A percentile compares a stretch with the other conserved stretches of the same genome.
These are phyloP conservation scores for Colletotrichum gigasporum DNA, from an alignment of 2,329 filamentous ascomycete genomes.

Conservation along the genomic window DNA sequence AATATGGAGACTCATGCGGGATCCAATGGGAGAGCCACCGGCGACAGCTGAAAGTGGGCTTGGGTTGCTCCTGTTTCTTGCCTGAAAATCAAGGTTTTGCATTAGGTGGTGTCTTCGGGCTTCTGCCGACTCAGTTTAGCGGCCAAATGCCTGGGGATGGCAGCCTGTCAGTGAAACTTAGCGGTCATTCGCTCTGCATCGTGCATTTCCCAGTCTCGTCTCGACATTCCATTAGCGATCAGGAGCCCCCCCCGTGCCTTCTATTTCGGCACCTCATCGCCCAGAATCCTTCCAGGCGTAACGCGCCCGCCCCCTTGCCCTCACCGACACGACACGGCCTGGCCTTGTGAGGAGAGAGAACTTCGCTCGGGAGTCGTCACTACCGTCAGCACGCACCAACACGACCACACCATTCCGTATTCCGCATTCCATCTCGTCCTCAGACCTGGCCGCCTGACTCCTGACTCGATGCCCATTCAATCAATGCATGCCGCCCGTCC, in stretches of 20 bases:
- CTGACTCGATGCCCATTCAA: slow-evolving; percentile 1
- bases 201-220: slow-evolving; percentile 9
- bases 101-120: slow-evolving; percentile 7
- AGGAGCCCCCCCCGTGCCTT: background rate
- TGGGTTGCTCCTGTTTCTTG: too few species aligned
- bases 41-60: background rate
- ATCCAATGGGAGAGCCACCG: slow-evolving; percentile 1
- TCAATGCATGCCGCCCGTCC: slow-evolving; percentile 5
- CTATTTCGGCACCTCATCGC: slow-evolving; percentile 1
- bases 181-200: slow-evolving; percentile 8
- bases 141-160: background rate
- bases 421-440: background rate
- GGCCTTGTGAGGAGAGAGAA: background rate
- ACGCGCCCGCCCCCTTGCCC: too few species aligned
- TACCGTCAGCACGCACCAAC: slow-evolving; percentile 1
- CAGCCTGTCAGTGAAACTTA: slow-evolving; percentile 18
- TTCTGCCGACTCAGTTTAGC: slow-evolving; percentile 10
- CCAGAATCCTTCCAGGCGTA: background rate
- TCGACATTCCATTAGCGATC: slow-evolving; percentile 31
- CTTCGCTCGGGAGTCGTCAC: background rate
- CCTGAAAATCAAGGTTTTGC: slow-evolving; percentile 16
- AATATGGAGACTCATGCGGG: background rate
- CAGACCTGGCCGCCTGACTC: background rate
- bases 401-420: background rate
- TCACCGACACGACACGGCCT: too few species aligned